Evolutionary conservation across 768 basidiomycete genomes (phyloP).

Genomic region (Pulveroboletus ravenelii): DNA sequence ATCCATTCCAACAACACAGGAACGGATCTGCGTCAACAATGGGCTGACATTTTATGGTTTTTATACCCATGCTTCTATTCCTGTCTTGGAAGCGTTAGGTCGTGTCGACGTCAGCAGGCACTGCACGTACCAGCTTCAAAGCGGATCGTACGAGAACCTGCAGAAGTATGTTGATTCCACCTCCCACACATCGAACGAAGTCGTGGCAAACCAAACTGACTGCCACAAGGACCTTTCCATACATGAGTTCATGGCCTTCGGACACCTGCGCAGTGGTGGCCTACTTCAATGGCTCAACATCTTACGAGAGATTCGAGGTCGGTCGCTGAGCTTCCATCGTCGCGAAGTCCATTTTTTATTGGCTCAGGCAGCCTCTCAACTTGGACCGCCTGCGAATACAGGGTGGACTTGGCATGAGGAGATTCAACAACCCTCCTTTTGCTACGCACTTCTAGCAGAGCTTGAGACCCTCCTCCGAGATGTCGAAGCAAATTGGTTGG

Average conservation of each 20-base stretch:
- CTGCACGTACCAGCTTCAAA: slow-evolving; percentile 33
- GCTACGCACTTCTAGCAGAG: slow-evolving; percentile 34
- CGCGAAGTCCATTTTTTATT: slow-evolving; percentile 41
- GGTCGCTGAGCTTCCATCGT: slow-evolving; percentile 35
- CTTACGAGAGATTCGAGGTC: slow-evolving; percentile 39
- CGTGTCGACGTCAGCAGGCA: slow-evolving; percentile 9
- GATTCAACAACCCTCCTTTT: slow-evolving; percentile 30
- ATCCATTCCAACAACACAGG: slow-evolving; percentile 12
- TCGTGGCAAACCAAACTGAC: slow-evolving; percentile 38
- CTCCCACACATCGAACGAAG: slow-evolving; percentile 39
- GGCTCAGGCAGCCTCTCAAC: slow-evolving; percentile 41
- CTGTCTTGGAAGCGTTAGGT: slow-evolving; percentile 13
- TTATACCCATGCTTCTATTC: slow-evolving; percentile 17
- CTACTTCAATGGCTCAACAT: slow-evolving; percentile 50
- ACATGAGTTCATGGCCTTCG: slow-evolving; percentile 46
- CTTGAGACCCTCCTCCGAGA: slow-evolving; percentile 32
- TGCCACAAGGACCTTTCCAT: slow-evolving; percentile 39
- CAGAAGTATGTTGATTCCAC: slow-evolving; percentile 35
- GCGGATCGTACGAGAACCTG: slow-evolving; percentile 32
- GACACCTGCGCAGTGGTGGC: slow-evolving; percentile 40
- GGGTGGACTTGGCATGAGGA: slow-evolving; percentile 39
- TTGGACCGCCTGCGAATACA: slow-evolving; percentile 27
- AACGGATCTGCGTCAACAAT: slow-evolving; percentile 31
- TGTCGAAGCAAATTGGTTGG: slow-evolving; percentile 41
- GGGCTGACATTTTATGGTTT: slow-evolving; percentile 30